phyloP scores from a whole-genome alignment of 331 rosid genomes.

The Erythrophleum ivorense region DNA sequence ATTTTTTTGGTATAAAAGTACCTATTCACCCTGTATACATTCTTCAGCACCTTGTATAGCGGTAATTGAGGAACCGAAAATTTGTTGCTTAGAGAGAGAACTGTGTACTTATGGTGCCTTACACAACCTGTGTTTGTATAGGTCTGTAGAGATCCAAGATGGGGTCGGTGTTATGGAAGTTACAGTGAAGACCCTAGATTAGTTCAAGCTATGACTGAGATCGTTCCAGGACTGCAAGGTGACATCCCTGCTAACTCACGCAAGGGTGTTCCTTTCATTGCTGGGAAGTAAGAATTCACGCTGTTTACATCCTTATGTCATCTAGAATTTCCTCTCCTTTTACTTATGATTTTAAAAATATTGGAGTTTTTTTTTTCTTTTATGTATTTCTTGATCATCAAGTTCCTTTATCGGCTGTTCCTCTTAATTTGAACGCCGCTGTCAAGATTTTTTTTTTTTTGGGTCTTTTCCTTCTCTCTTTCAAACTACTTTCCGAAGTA shows the following conservation, averaged over 20 bases:
- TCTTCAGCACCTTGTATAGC: constrained; percentile 83
- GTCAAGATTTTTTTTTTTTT: not conserved
- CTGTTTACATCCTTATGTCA: not conserved
- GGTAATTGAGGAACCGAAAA: constrained; percentile 44
- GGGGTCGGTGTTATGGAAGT: constrained; percentile 82
- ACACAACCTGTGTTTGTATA: constrained; percentile 18
- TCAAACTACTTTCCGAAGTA: too few species aligned
- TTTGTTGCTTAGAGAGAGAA: not conserved
- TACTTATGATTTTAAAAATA: not conserved
- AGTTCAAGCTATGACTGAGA: constrained; percentile 69
- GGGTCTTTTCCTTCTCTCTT: not conserved
- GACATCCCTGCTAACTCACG: constrained; percentile 51
- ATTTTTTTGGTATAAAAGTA: too few species aligned
- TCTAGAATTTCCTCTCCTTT: not conserved
- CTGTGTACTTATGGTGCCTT: not conserved
- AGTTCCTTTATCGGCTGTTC: not conserved
- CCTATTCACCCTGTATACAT: too few species aligned
- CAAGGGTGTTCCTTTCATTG: constrained; percentile 60
- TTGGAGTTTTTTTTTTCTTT: too few species aligned
- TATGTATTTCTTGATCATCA: too few species aligned
- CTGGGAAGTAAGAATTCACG: constrained; percentile 59
- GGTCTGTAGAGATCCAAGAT: constrained; percentile 87
- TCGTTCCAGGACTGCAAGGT: constrained; percentile 71
- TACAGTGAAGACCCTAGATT: constrained; percentile 67
- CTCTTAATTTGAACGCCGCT: not conserved